Evolutionary conservation across 176 grass and related monocot species (phyloP).

Genomic region (Hsuehochloa calcarea): DNA sequence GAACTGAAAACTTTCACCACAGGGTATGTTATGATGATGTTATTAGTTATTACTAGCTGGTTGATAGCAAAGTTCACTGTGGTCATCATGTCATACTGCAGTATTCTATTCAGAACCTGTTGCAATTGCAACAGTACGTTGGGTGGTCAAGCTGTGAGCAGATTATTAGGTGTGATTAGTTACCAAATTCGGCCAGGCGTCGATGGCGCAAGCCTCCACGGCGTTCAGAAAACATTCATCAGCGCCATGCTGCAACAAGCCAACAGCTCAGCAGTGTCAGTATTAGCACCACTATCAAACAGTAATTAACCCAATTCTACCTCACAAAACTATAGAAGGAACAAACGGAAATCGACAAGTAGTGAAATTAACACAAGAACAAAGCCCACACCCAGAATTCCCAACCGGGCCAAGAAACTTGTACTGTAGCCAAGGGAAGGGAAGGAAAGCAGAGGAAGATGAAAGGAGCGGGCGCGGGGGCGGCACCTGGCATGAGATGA

Average conservation of each 20-base stretch:
- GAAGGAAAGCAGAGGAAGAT: neutral
- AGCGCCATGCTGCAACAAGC: conserved; percentile 63
- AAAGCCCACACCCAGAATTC: neutral
- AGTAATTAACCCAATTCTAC: neutral
- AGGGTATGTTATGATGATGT: neutral
- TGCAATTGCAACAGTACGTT: neutral
- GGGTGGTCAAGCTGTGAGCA: neutral
- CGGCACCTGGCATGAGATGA: conserved; percentile 49
- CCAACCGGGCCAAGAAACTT: neutral
- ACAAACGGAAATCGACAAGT: neutral
- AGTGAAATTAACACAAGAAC: neutral
- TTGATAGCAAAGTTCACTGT: neutral
- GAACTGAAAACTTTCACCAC: neutral
- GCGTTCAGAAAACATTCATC: conserved; percentile 91
- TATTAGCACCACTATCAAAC: neutral
- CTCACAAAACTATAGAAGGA: neutral
- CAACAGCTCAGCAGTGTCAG: conserved; percentile 18
- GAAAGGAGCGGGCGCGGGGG: neutral
- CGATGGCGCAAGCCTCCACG: conserved; percentile 82
- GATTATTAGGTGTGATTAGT: neutral
- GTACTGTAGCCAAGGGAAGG: neutral
- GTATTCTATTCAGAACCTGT: neutral
- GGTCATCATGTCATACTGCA: neutral
- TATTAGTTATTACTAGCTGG: neutral
- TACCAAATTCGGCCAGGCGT: conserved; percentile 88